phyloP scores from a whole-genome alignment of 805 yeast genomes.

The Ogataea pini region DNA sequence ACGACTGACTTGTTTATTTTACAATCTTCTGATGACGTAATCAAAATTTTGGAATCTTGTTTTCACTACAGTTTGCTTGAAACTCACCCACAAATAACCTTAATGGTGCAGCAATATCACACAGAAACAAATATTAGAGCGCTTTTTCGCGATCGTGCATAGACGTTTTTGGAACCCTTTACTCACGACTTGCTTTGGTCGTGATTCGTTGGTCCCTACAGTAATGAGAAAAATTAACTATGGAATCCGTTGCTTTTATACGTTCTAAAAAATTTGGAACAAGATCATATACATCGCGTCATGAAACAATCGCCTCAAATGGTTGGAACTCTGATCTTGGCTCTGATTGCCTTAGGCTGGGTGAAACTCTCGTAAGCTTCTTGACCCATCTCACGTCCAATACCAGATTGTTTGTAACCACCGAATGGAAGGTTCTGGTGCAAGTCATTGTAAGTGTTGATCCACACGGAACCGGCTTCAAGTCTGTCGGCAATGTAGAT shows the following conservation, averaged over 20 bases:
- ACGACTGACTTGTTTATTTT: no score
- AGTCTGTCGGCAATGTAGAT: constrained; percentile 64
- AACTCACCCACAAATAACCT: no score
- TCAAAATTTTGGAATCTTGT: no score
- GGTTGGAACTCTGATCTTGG: constrained; percentile 32
- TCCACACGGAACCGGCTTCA: constrained; percentile 82
- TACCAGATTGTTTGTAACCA: constrained; percentile 68
- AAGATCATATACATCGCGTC: constrained; percentile 1
- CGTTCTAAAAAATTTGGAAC: background rate
- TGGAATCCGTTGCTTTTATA: background rate
- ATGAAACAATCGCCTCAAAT: constrained; percentile 8
- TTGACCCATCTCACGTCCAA: constrained; percentile 73
- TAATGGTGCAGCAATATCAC: no score
- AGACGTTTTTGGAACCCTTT: no score
- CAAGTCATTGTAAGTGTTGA: constrained; percentile 73
- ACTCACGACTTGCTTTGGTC: no score
- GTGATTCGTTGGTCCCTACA: no score
- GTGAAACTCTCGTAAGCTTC: constrained; percentile 66
- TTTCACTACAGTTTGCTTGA: no score
- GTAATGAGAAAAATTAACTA: no score
- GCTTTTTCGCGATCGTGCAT: no score
- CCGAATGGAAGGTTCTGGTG: constrained; percentile 69
- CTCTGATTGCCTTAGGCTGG: constrained; percentile 66
- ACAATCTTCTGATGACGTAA: no score
- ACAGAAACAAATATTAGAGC: no score